Evolutionary conservation across 495 filamentous ascomycete genomes (phyloP), one percentile per base, ranked within the genome.

Genomic region (Penicillium verhagenii): DNA sequence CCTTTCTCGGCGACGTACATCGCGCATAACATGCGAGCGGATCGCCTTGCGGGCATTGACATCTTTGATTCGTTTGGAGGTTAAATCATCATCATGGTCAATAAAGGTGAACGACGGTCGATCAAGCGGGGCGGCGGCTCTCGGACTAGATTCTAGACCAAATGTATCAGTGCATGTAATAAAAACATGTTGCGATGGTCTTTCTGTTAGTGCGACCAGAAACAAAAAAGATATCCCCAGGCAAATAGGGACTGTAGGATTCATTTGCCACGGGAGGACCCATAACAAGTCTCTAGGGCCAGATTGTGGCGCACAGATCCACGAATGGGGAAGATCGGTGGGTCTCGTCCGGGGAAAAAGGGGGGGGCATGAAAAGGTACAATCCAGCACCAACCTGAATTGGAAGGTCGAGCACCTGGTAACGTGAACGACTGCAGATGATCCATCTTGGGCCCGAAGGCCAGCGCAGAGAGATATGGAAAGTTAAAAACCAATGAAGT

Each of bases 11-110:
- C 65, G 67, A 43, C 70, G 68, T 18, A 73, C 70, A 64, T 73
- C 65, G 29, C 70, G 70, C 70, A 73, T 73, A 6, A 73, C 70
- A 63, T 73, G 70, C 16, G 70, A 73, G 13, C 70, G 65, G 24
- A 73, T 73, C 3, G 65, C 61, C 48, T 70, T 72, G 52, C 70
- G 64, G 29, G 70, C 67, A 56, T 69, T 70, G 42, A 58, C 65
- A 70, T 73, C 59, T 45, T 67, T 71, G 52, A 73, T 72, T 21
- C 69, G 37, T 50, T 73, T 73, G 20, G 67, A 72, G 19, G 63
- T 67, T 57, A 73, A 56, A 33, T 71, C 68, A 65, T 73, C 67
- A 54, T 70, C 65, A 43, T 73, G 69, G 52, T 69, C 69, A 44
- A 73, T 73, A 39, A 73, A 73, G 11, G 70, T 73, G 26, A 67